Evolutionary conservation across 192 early-diverging fungal species (phyloP), one percentile per base, ranked within the genome.

Genomic region (Rhizophagus prolifer): DNA sequence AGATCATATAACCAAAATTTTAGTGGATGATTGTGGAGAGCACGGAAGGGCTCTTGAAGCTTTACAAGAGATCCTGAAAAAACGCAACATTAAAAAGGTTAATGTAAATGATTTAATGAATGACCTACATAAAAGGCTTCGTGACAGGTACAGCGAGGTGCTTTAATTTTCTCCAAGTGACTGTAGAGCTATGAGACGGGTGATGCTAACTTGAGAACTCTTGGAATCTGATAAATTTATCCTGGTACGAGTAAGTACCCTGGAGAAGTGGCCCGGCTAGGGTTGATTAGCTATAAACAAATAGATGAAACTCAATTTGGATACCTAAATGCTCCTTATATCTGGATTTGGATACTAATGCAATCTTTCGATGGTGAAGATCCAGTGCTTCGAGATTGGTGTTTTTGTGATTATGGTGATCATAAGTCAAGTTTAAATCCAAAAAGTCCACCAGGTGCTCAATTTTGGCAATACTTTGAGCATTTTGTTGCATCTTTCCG

Each of bases 31-130:
- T 47, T 81, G 73, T 76, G 74, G 81, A 65, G 81, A 77, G 58
- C 77, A 81, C 76, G 77, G 81, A 65, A 81, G 81, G 58, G 77
- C 73, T 31, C 81, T 81, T 6, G 73, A 81, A 70, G 64, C 66
- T 69, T 69, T 81, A 36, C 65, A 70, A 64, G 26, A 68, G 16
- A 62, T 65, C 26, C 21, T 74, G 10, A 23, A 41, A 54, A 14
- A 31, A n/a, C 19, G 28, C 44, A 60, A 58, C 19, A 66, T 76
- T 31, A n/a, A 72, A 66, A 66, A 75, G 26, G 65, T 25, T n/a
- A 78, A 75, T 70, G 68, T 81, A 13, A 72, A 78, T 68, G 46
- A 31, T 63, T 78, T 75, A 58, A 78, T 81, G 80, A 69, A 70
- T 50, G 67, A 59, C 46, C 80, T 70, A 38, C 25, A 21, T n/a